Evolutionary conservation across 495 filamentous ascomycete species (phyloP), one percentile per base, ranked within the genome.

Genomic region (Penicillium robsamsonii): DNA sequence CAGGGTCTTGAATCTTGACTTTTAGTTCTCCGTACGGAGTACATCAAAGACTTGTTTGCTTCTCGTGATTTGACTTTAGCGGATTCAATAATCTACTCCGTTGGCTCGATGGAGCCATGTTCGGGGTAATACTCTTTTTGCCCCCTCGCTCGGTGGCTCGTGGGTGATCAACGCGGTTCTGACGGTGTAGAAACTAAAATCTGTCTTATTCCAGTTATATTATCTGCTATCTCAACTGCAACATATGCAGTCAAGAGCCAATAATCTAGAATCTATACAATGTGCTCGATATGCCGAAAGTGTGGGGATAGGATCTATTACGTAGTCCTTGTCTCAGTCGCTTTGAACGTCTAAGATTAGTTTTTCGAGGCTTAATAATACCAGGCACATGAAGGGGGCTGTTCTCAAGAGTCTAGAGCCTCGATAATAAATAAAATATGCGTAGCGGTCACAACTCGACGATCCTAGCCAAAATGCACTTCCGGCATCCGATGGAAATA

Each of bases 321-420:
- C 47, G 47, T 25, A 50, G 47, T 4, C 47, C 15, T 25, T 40
- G 47, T 50, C 47, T 50, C 47, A 50, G 31, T 41, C 35, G 48
- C 24, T 40, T 41, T 27, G 7, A 50, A 50, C 18, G 31, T 29
- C 43, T 46, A n/a, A 37, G 5, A 46, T 46, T 29, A 8, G 43
- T 22, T 29, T 13, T 29, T 25, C 5, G 17, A 35, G 25, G 17
- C 30, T 49, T 37, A 49, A 22, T n/a, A 22, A 35, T 33, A 37
- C 17, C 10, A 25, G 30, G 6, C 45, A 47, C 27, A 31, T 47
- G 30, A 12, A n/a, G 35, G 25, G 15, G 25, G 15, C 5, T 8
- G 44, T 8, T 24, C 12, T 35, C 12, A 11, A 37, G 30, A 37
- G 35, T 40, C 48, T 29, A 50, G 48, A 50, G 20, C 13, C 5